A percentile compares a stretch with the other conserved stretches of the same genome.
These are phyloP conservation scores for Blastobotrys chiropterorum DNA, from an alignment of 805 yeast species.

Conservation along the genomic window DNA sequence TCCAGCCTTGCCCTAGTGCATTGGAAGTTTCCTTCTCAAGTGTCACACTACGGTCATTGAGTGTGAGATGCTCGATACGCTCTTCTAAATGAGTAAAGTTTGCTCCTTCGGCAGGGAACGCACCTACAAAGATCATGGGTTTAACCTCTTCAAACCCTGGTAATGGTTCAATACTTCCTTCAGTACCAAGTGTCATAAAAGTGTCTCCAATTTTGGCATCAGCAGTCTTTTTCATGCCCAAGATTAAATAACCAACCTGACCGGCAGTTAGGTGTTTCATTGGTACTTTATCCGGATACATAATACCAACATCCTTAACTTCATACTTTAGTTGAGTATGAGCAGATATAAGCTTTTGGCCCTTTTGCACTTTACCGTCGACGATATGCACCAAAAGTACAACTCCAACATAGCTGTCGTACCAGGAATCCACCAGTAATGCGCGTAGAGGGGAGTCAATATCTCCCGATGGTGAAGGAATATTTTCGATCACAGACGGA, in stretches of 20 bases:
- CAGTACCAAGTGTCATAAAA: constrained; percentile 46
- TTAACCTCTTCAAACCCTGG: constrained; percentile 96
- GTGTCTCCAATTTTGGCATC: constrained; percentile 95
- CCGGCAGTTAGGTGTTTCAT: constrained; percentile 70
- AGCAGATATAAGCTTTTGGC: constrained; percentile 70
- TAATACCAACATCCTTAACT: constrained; percentile 86
- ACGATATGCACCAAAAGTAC: constrained; percentile 76
- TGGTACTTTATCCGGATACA: constrained; percentile 82
- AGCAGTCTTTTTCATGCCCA: constrained; percentile 82
- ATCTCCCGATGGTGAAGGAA: constrained; percentile 73
- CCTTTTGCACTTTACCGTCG: constrained; percentile 72
- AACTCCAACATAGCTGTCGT: constrained; percentile 87
- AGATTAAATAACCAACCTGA: constrained; percentile 91
- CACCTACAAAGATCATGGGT: constrained; percentile 98
- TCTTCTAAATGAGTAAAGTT: constrained; percentile 89
- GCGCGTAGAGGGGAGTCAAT: constrained; percentile 53
- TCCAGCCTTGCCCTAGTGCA: constrained; percentile 97
- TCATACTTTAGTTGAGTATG: constrained; percentile 75
- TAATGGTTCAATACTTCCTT: constrained; percentile 53
- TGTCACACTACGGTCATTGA: constrained; percentile 89
- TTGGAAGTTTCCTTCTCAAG: constrained; percentile 85
- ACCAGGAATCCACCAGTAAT: constrained; percentile 95
- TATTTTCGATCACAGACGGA: constrained; percentile 72
- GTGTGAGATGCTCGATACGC: constrained; percentile 76
- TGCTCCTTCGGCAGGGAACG: constrained; percentile 91